Evolutionary conservation across 163 green algal genomes (phyloP), one percentile per base, ranked within the genome.

Genomic region (Coccomyxa subellipsoidea): DNA sequence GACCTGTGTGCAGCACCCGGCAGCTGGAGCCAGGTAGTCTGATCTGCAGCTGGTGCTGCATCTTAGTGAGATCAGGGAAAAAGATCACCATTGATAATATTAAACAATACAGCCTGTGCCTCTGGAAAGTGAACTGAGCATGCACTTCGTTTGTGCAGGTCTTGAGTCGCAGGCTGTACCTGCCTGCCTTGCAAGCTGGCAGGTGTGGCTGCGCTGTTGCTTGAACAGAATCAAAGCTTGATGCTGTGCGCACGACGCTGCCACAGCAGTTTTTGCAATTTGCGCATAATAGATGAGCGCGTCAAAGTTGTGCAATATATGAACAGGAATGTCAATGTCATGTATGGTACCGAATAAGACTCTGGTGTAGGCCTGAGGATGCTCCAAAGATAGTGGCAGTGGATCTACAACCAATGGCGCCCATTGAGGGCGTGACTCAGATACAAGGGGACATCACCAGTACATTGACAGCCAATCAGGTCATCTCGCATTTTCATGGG

Each of bases 401-500:
- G 18, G 97, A 99, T 85, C 86, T 99, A 81, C 96, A 99, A 90
- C 97, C 97, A 40, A 99, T 99, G 96, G 97, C 95, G 9, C 93
- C 97, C n/a, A 94, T 99, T 7, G 96, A 98, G 84, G 97, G 97
- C 2, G 93, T 99, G 7, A 91, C 87, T 0, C 91, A 97, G 85
- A 93, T 99, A 31, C 93, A 98, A 87, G 97, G 97, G 0, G 96
- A 99, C 90, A 99, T 99, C 90, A 99, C 96, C 38, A 94, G 88
- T 31, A 86, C 91, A 38, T 77, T 81, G 59, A 85, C 80, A 35
- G 47, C 47, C 9, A 31, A 36, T 37, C 70, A 89, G 75, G 84
- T 94, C 9, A 95, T 98, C 54, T 80, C 87, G 7, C 90, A 97
- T 83, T 99, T 99, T 77, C 66, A 93, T n/a, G 97, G 96, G 29